Evolutionary conservation across 495 filamentous ascomycete genomes (phyloP).

Genomic region (Trichocladium uniseriatum): DNA sequence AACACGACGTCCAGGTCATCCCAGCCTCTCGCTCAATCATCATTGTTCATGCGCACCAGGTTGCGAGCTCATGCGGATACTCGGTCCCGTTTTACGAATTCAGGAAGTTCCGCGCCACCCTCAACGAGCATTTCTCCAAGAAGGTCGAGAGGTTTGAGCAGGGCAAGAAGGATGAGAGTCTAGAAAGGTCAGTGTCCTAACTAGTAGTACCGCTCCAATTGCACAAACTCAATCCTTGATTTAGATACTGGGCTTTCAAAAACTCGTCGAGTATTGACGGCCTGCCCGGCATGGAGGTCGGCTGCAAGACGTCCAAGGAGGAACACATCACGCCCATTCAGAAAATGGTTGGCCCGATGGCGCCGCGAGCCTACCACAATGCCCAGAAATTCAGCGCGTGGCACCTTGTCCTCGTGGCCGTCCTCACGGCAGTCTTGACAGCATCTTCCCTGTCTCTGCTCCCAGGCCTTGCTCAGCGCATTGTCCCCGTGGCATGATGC

Average conservation of each 20-base stretch:
- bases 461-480: neutral
- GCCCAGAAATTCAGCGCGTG: conserved; percentile 1
- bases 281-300: conserved; percentile 41
- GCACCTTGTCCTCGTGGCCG: conserved; percentile 12
- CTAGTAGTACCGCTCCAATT: too few relatives aligned
- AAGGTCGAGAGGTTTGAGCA: conserved; percentile 32
- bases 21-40: conserved; percentile 54
- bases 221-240: neutral
- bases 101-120: conserved; percentile 34
- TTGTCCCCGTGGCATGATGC: neutral
- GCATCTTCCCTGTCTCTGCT: neutral
- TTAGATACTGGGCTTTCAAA: conserved; percentile 50
- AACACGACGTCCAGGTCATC: conserved; percentile 33
- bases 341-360: conserved; percentile 42
- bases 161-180: conserved; percentile 41
- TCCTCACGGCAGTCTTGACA: conserved; percentile 5
- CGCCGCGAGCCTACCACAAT: conserved; percentile 17
- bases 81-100: conserved; percentile 46
- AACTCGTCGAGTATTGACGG: conserved; percentile 47
- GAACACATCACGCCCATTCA: conserved; percentile 39
- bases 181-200: conserved; percentile 39
- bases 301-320: conserved; percentile 28
- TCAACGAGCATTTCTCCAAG: conserved; percentile 42
- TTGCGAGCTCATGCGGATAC: conserved; percentile 44
- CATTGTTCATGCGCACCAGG: conserved; percentile 57